Conservation (phyloP, 2,329 filamentous ascomycete species). For the Magnaporthiopsis poae region DNA sequence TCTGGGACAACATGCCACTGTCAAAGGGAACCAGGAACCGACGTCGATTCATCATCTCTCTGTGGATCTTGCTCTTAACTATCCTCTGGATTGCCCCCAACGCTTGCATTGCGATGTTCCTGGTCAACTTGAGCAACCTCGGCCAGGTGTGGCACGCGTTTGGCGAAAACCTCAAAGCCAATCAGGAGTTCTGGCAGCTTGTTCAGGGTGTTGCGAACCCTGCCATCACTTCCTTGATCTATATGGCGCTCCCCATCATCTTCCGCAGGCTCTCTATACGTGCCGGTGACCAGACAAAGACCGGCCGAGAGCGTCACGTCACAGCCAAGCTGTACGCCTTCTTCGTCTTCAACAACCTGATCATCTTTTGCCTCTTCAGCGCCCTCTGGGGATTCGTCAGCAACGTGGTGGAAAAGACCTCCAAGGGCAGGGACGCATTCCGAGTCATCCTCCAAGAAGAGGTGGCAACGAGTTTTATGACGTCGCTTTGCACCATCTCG, state of each 20-base stretch:
- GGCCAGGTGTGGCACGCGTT: slow-evolving; percentile 73
- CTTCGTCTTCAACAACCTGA: slow-evolving; percentile 93
- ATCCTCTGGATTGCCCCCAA: slow-evolving; percentile 85
- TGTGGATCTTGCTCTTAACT: slow-evolving; percentile 76
- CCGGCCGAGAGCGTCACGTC: slow-evolving; percentile 82
- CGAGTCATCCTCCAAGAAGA: slow-evolving; percentile 47
- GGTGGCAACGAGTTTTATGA: slow-evolving; percentile 36
- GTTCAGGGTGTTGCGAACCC: slow-evolving; percentile 88
- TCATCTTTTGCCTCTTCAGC: slow-evolving; percentile 88
- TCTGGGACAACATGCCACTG: slow-evolving; percentile 87
- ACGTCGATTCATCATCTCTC: slow-evolving; percentile 65
- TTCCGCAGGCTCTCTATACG: slow-evolving; percentile 78
- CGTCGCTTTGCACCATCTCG: slow-evolving; percentile 67
- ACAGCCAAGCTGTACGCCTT: slow-evolving; percentile 84
- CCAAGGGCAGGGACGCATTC: slow-evolving; percentile 53
- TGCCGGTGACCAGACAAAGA: slow-evolving; percentile 85
- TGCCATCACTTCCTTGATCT: slow-evolving; percentile 76
- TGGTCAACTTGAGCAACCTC: slow-evolving; percentile 75
- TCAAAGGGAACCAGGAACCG: slow-evolving; percentile 58
- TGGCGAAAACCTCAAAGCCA: slow-evolving; percentile 47
- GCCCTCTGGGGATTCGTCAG: slow-evolving; percentile 66
- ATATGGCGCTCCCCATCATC: slow-evolving; percentile 77
- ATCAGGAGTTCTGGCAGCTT: slow-evolving; percentile 67
- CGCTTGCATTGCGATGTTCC: slow-evolving; percentile 84
- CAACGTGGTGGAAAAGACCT: slow-evolving; percentile 38